Conservation (phyloP, 2,329 filamentous ascomycete species). For the Myriosclerotinia duriaeana region DNA sequence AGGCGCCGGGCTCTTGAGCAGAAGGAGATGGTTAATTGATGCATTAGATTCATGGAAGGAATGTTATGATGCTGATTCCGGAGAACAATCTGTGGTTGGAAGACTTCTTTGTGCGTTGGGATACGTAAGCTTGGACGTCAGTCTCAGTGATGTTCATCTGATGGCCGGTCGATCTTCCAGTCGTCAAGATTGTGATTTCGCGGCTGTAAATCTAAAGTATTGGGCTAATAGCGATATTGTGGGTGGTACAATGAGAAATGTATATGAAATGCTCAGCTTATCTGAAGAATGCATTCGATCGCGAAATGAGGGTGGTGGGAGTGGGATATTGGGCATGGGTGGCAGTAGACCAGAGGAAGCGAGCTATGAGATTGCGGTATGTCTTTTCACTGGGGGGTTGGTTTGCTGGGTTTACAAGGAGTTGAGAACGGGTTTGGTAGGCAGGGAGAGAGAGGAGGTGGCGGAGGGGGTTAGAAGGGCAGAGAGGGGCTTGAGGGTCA, state of each 20-base stretch:
- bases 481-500: constrained; percentile 31
- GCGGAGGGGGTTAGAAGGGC: constrained; percentile 32
- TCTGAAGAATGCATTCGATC: constrained; percentile 6
- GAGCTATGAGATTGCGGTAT: constrained; percentile 34
- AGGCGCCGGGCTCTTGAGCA: constrained; percentile 31
- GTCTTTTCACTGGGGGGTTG: constrained; percentile 37
- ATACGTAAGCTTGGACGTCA: constrained; percentile 35
- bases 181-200: constrained; percentile 34
- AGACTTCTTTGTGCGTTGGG: constrained; percentile 34
- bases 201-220: constrained; percentile 36
- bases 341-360: constrained; percentile 12
- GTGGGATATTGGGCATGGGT: neutral
- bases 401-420: constrained; percentile 39
- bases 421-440: constrained; percentile 25
- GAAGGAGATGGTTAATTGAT: constrained; percentile 33
- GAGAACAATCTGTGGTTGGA: constrained; percentile 24
- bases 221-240: constrained; percentile 37
- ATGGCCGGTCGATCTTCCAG: constrained; percentile 35
- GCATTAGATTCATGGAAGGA: constrained; percentile 36
- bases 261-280: constrained; percentile 25
- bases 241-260: constrained; percentile 34
- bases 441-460: constrained; percentile 25
- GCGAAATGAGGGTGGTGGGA: neutral
- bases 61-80: constrained; percentile 29
- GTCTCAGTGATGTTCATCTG: constrained; percentile 37